Conservation (phyloP, 345 rosid species). For the Salix koriyanagi region DNA sequence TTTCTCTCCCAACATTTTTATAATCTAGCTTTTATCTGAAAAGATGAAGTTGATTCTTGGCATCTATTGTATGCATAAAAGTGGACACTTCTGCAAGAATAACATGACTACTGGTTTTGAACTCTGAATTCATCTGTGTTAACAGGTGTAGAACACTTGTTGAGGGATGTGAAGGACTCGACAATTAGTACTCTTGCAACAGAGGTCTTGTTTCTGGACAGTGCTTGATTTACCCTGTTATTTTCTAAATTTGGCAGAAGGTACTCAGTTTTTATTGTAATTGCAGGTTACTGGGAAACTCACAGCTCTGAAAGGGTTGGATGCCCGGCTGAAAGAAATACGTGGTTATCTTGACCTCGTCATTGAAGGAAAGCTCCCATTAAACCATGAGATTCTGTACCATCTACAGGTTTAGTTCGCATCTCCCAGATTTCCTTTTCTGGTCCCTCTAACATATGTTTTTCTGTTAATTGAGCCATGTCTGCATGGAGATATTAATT, state of each 20-base stretch:
- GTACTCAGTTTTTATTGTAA: background rate
- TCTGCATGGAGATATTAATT: background rate
- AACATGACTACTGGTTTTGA: background rate
- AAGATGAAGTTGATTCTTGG: background rate
- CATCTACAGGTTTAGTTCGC: conserved; percentile 59
- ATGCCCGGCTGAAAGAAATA: conserved; percentile 73
- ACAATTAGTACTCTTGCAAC: conserved; percentile 85
- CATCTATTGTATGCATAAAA: background rate
- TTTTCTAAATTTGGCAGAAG: background rate
- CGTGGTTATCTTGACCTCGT: conserved; percentile 71
- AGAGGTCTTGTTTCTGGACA: conserved; percentile 43
- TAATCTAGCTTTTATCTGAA: background rate
- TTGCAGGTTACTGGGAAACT: conserved; percentile 71
- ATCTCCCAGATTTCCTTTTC: background rate
- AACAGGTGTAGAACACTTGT: conserved; percentile 81
- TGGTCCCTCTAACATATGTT: background rate
- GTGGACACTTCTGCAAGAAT: background rate
- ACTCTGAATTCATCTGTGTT: background rate
- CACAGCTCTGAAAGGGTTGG: conserved; percentile 75
- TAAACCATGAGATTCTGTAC: conserved; percentile 80
- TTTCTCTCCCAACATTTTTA: background rate
- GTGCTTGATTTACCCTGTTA: background rate
- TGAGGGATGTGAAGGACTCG: conserved; percentile 89
- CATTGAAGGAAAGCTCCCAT: conserved; percentile 64
- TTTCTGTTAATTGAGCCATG: background rate